Percentiles rank a stretch among this genome's conserved stretches.
Evolutionary conservation across 2,329 filamentous ascomycete genomes (phyloP).

Genomic region (Aspergillus amoenus): DNA sequence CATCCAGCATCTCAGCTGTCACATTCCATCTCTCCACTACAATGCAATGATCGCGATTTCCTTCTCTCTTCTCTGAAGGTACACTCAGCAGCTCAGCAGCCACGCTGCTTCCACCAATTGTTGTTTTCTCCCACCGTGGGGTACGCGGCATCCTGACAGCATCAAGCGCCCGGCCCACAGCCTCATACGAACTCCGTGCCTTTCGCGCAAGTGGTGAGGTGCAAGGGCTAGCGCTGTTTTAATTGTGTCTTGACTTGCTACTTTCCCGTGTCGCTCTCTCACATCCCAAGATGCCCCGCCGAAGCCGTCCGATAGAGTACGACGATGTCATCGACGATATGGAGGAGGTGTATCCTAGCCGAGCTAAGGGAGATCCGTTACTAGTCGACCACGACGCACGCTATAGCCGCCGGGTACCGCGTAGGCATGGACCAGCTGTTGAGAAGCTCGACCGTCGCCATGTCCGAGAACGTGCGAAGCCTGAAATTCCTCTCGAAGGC

Average conservation of each 20-base stretch:
- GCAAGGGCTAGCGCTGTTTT: background rate
- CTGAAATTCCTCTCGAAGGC: constrained; percentile 34
- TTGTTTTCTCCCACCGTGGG: background rate
- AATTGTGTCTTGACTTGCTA: background rate
- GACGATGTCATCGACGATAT: constrained; percentile 32
- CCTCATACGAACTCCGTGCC: background rate
- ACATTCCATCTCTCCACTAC: background rate
- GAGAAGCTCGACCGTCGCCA: constrained; percentile 44
- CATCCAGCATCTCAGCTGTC: background rate
- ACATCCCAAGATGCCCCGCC: constrained; percentile 30
- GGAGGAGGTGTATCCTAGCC: constrained; percentile 27
- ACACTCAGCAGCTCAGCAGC: background rate
- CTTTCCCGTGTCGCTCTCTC: background rate
- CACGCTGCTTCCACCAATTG: background rate
- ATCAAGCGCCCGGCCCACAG: constrained; percentile 1
- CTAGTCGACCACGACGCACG: constrained; percentile 28
- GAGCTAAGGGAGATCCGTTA: constrained; percentile 24
- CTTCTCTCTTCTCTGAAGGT: background rate
- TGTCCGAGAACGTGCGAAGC: constrained; percentile 36
- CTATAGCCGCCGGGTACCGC: constrained; percentile 26
- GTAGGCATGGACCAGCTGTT: constrained; percentile 29
- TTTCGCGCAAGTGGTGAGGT: background rate
- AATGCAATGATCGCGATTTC: background rate
- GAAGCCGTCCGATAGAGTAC: constrained; percentile 27
- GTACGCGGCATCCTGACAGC: background rate